Evolutionary conservation across 2,329 filamentous ascomycete genomes (phyloP), one percentile per base, ranked within the genome.

Genomic region (Talaromyces sp.): DNA sequence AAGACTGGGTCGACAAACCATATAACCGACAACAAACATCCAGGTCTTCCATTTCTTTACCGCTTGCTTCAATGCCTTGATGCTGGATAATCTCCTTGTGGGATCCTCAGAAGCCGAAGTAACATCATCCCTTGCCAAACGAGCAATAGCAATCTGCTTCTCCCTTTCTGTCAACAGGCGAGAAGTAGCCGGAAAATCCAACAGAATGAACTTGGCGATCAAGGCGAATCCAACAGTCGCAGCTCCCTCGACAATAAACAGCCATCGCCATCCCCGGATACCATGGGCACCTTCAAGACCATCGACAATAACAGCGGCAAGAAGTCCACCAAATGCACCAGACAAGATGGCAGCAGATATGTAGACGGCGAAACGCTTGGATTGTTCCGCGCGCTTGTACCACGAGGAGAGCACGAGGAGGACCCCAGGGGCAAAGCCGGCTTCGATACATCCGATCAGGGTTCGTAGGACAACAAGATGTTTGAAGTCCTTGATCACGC

Each of bases 121-220:
- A 41, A 59, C 57, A 27, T 59, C 41, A 37, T 59, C 35, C 24
- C 35, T 59, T 2, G 57, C 57, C 14, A 59, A 31, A 3, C 57
- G 19, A 7, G 19, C 31, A 31, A 59, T 45, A 6, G 57, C 57
- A 59, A 59, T 33, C 19, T 59, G 16, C 2, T 31, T 27, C 19
- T 60, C 58, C 6, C 58, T 24, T 5, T 60, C 58, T 3, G 39
- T 49, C 13, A 60, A 14, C 10, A 47, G 8, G 5, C 14, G 41
- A 11, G 39, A 33, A 2, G 58, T 60, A 19, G 41, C 58, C 24
- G 58, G 58, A 19, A 49, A 60, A 35, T 60, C 58, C 3, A 47
- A 41, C 16, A 60, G 9, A 6, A 60, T 45, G n/a, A 81, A 85
- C 71, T 86, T 84, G 4, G 85, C 76, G 2, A 74, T 71, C 2